A percentile compares a stretch with the other conserved stretches of the same genome.
Evolutionary conservation across 257 asterid species (phyloP).

Genomic region (Solanum phureja): DNA sequence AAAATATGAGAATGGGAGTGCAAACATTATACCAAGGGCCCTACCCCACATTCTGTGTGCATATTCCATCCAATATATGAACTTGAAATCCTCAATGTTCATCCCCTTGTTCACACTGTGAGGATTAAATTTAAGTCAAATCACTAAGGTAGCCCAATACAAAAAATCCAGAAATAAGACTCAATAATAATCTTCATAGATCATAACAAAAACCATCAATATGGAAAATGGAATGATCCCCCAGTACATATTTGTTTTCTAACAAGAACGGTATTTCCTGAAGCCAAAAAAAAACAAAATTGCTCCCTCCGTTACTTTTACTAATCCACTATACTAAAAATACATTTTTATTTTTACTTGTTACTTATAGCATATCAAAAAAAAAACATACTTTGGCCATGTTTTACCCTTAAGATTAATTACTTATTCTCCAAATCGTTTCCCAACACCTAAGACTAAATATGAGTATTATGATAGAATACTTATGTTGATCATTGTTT

Average conservation of each 20-base stretch:
- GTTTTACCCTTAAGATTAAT: too few species aligned
- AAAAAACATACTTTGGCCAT: too few species aligned
- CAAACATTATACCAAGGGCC: constrained; percentile 89
- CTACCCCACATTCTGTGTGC: constrained; percentile 99
- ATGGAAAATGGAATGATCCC: not conserved
- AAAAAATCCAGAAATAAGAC: not conserved
- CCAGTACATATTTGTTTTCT: not conserved
- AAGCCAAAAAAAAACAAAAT: not conserved
- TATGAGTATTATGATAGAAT: too few species aligned
- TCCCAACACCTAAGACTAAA: too few species aligned
- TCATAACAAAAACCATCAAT: not conserved
- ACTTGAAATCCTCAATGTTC: constrained; percentile 79
- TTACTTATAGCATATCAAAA: too few species aligned
- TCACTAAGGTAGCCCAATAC: not conserved
- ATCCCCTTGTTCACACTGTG: constrained; percentile 83
- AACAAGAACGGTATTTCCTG: too few species aligned
- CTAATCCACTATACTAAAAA: too few species aligned
- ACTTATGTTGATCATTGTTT: too few species aligned
- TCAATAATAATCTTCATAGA: not conserved
- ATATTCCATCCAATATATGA: constrained; percentile 99
- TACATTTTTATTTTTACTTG: too few species aligned
- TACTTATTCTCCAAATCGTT: too few species aligned
- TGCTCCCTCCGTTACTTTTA: too few species aligned
- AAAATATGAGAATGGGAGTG: constrained; percentile 87
- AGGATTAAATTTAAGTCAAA: not conserved